Percentiles rank a stretch among this genome's conserved stretches.
Conservation (phyloP, 78 protist genomes). For the Ministeria vibrans region DNA sequence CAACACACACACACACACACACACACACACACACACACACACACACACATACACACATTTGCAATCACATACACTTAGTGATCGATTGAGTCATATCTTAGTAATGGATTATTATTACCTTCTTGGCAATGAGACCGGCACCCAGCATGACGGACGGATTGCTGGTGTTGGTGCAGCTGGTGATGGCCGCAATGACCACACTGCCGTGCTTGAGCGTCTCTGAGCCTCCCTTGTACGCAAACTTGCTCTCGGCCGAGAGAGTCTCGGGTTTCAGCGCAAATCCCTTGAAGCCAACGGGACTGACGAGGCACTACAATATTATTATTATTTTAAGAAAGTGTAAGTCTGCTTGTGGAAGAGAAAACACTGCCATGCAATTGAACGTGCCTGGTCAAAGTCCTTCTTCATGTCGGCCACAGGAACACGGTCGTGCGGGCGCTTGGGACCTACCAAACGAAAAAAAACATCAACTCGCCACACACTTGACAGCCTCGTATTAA, state of each 20-base stretch:
- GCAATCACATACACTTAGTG: no score
- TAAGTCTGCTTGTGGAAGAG: neutral
- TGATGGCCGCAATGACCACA: slow-evolving; percentile 83
- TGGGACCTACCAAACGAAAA: no score
- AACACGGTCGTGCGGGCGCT: slow-evolving; percentile 80
- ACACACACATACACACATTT: no score
- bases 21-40: neutral
- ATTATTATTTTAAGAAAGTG: neutral
- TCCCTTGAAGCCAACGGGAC: slow-evolving; percentile 73
- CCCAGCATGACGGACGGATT: slow-evolving; percentile 88
- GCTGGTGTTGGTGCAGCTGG: slow-evolving; percentile 81
- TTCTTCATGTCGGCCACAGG: slow-evolving; percentile 46
- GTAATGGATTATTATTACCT: no score
- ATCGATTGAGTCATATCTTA: no score
- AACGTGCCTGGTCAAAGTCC: slow-evolving; percentile 52
- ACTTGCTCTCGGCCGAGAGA: slow-evolving; percentile 29
- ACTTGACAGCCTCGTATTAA: no score
- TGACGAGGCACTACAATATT: slow-evolving; percentile 43
- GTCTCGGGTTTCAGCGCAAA: slow-evolving; percentile 51
- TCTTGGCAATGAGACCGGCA: slow-evolving; percentile 78
- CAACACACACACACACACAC: neutral
- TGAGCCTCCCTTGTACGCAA: slow-evolving; percentile 46
- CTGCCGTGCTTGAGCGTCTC: slow-evolving; percentile 64
- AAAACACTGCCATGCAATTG: no score
- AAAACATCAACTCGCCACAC: no score